Percentiles rank a stretch among this genome's conserved stretches.
These are phyloP conservation scores for Paramyrothecium roridum DNA, from an alignment of 2,329 filamentous ascomycete genomes.

Conservation along the genomic window DNA sequence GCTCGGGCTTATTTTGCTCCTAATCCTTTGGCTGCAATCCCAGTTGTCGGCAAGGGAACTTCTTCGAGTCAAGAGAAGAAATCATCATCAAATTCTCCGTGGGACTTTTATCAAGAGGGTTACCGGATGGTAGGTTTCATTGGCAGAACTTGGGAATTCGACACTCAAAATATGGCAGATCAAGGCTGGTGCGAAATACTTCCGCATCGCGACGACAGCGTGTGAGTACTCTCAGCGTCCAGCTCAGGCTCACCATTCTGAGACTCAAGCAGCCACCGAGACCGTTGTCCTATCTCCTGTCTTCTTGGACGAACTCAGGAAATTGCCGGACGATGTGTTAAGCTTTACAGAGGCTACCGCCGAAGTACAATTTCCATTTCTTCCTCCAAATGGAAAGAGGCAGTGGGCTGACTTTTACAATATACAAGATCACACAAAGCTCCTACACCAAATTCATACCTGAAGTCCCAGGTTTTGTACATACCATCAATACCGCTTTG, in stretches of 20 bases:
- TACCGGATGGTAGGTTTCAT: neutral
- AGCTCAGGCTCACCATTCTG: neutral
- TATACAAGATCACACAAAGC: neutral
- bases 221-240: neutral
- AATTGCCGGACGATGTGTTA: neutral
- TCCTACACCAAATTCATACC: neutral
- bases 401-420: neutral
- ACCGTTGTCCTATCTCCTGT: neutral
- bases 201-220: neutral
- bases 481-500: neutral
- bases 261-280: neutral
- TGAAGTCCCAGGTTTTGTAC: neutral
- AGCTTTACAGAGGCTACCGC: neutral
- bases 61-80: neutral
- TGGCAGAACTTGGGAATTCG: neutral
- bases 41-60: neutral
- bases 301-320: neutral
- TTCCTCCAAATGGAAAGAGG: neutral
- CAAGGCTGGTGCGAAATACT: neutral
- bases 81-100: neutral
- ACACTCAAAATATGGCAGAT: neutral
- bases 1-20: neutral
- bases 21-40: neutral
- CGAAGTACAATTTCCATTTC: neutral
- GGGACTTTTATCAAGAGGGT: neutral